Evolutionary conservation across 2,329 filamentous ascomycete species (phyloP), one percentile per base, ranked within the genome.

Genomic region (Pestalotiopsis sp.): DNA sequence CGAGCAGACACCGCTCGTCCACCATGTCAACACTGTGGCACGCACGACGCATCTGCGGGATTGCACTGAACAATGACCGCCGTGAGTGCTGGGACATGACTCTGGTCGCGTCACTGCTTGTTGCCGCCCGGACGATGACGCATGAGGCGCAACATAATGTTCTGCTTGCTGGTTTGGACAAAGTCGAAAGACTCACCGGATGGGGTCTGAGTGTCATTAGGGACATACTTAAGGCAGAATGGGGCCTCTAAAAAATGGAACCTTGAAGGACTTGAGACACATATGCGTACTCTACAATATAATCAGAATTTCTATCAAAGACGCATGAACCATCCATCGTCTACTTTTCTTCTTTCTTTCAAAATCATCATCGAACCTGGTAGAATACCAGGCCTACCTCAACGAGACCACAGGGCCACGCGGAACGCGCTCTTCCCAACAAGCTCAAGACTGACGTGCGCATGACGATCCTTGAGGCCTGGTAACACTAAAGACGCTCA

Each of bases 21-120:
- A 66, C 77, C 1, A 76, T 80, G 70, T 86, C 85, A 1, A 77
- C 81, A 0, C 74, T 86, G 9, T 86, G 84, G 83, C 84, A 87
- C 71, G 79, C 82, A 0, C 82, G 83, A 69, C 77, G 83, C 2
- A 79, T 86, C 7, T 87, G 85, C 70, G 83, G 84, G 2, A 86
- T 86, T 64, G 80, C 82, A 17, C 72, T 86, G 7, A 82, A 83
- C 60, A 86, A 86, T 69, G 81, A 83, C 62, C 75, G 78, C 1
- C 75, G 77, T 11, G 80, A 81, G 49, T 82, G 77, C 69, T 87
- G 85, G 85, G 85, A 87, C 69, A 81, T 80, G 23, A 81, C 77
- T 66, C 76, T 87, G n/a, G 70, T 86, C 3, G 81, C 83, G 3
- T 84, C 83, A 1, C 77, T 86, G 12, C 78, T 82, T 52, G 70